These are phyloP conservation scores for Trypanosoma melophagium DNA, from an alignment of 208 protist genomes.

Conservation along the genomic window DNA sequence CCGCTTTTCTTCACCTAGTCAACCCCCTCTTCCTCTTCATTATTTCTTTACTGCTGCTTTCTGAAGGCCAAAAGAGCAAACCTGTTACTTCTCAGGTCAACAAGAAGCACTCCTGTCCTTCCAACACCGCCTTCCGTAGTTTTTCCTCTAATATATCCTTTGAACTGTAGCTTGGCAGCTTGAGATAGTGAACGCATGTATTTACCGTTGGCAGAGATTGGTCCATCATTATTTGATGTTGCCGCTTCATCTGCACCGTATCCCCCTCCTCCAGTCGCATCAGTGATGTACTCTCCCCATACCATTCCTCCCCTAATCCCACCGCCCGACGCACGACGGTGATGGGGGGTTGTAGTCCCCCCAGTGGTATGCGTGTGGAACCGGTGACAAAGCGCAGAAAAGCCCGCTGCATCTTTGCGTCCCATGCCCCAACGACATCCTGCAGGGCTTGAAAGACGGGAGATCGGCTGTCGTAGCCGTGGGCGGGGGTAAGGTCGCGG, in stretches of 20 bases:
- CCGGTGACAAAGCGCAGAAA: slow-evolving; percentile 87
- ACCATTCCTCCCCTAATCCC: background rate
- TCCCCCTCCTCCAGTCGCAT: background rate
- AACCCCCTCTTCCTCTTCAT: background rate
- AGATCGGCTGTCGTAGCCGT: slow-evolving; percentile 64
- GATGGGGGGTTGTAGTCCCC: slow-evolving; percentile 61
- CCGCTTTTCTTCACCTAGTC: no score
- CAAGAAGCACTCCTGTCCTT: slow-evolving; percentile 71
- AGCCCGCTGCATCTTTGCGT: slow-evolving; percentile 49
- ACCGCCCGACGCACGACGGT: slow-evolving; percentile 74
- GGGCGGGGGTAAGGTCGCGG: slow-evolving; percentile 40
- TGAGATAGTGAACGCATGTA: slow-evolving; percentile 96
- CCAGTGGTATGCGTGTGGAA: slow-evolving; percentile 52
- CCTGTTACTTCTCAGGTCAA: slow-evolving; percentile 43
- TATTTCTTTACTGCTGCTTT: background rate
- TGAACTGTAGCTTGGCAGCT: slow-evolving; percentile 92
- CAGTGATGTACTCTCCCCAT: background rate
- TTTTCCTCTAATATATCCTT: slow-evolving; percentile 64
- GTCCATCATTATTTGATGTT: slow-evolving; percentile 20
- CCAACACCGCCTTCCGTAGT: slow-evolving; percentile 65
- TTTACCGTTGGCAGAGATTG: slow-evolving; percentile 91
- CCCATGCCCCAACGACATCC: slow-evolving; percentile 62
- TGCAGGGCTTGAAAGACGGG: slow-evolving; percentile 54
- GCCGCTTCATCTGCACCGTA: background rate
- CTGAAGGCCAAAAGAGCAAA: no score